Evolutionary conservation across 352 stramenopile species (phyloP), one percentile per base, ranked within the genome.

Genomic region (Phytophthora citricola): DNA sequence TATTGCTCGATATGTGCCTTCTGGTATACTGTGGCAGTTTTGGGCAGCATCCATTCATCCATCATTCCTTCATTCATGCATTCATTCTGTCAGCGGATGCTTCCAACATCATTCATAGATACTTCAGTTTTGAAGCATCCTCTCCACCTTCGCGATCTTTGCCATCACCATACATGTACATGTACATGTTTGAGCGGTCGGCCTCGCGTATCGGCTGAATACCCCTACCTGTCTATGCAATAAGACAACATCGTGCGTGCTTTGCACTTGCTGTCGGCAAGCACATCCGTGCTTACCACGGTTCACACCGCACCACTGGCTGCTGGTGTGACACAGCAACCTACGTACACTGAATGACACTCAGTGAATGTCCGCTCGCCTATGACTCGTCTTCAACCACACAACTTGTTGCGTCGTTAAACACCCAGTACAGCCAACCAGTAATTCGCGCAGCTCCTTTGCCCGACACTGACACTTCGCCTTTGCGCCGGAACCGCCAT

Each of bases 401-500:
- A 69, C 62, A 55, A 60, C 53, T 52, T 69, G 20, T 10, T 34
- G 43, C 31, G 36, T 14, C 41, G 52, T 63, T 69, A 57, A 53
- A 64, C 27, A 17, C 10, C 14, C 45, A 5, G 10, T 11, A 12
- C 36, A 22, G 15, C 39, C 61, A 64, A 53, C 54, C 62, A 69
- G 36, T 48, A 15, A 44, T 69, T 22, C 32, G 47, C 24, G 15
- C 50, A 48, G 22, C 29, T 31, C 31, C 20, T 53, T 10, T 41
- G 12, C 22, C n/a, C 31, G 15, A 50, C n/a, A 44, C 31, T 6
- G 3, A 48, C 46, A 65, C 38, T 69, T 69, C 20, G 5, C 20
- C 22, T 59, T 58, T 40, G 41, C 47, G 20, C 36, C 15, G 15
- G 62, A 58, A 22, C n/a, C 14, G 17, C 47, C 22, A 90, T 90